A percentile compares a stretch with the other conserved stretches of the same genome.
phyloP scores from a whole-genome alignment of 306 rosid species.

The Cyamopsis tetragonoloba region DNA sequence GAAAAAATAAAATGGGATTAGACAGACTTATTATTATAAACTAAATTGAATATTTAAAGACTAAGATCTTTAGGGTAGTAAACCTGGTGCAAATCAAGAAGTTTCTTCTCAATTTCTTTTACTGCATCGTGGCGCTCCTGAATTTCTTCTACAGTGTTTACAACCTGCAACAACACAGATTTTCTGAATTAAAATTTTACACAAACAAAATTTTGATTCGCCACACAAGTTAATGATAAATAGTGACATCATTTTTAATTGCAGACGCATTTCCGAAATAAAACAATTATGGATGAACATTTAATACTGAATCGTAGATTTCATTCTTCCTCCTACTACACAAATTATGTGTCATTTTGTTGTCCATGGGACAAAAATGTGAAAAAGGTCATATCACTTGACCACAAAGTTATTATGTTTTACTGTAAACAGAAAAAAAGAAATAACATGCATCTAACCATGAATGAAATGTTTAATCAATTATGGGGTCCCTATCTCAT shows the following conservation, averaged over 20 bases:
- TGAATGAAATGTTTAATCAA: background rate
- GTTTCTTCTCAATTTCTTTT: slow-evolving; percentile 89
- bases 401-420: background rate
- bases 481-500: too few species aligned
- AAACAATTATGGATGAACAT: background rate
- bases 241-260: background rate
- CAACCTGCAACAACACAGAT: slow-evolving; percentile 49
- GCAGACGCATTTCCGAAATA: slow-evolving; percentile 11
- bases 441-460: background rate
- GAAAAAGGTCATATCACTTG: background rate
- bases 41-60: background rate
- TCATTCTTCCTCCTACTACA: background rate
- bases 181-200: slow-evolving; percentile 3
- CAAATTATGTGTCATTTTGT: background rate
- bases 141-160: slow-evolving; percentile 88
- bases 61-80: slow-evolving; percentile 6
- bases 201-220: background rate
- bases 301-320: background rate
- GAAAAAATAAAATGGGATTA: slow-evolving; percentile 16
- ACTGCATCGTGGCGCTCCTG: slow-evolving; percentile 94
- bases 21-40: background rate
- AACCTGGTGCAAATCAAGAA: slow-evolving; percentile 95
- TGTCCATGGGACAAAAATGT: background rate
- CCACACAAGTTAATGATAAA: background rate
- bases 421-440: background rate